Evolutionary conservation across 2,329 filamentous ascomycete genomes (phyloP), one percentile per base, ranked within the genome.

Genomic region (Monilinia aucupariae): DNA sequence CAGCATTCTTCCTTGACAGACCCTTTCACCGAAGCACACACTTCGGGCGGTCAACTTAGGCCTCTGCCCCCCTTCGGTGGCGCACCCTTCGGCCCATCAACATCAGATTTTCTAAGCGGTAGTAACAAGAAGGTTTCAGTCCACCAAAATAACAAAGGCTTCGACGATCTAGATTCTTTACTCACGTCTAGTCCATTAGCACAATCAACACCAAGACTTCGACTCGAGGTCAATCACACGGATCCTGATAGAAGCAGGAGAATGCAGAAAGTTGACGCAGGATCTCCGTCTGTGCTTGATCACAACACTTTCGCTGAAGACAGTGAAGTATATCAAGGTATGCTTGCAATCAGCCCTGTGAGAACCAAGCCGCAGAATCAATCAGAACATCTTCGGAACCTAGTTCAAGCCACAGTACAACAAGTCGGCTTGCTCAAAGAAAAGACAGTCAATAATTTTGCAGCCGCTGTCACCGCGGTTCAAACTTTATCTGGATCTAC

Each of bases 191-290:
- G 70, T 52, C 71, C 71, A 5, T 51, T 66, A 8, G 70, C 59
- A 17, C 67, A 71, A 22, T 73, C 71, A n/a, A 73, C 71, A 1
- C 71, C 70, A 53, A 64, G 67, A 45, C 64, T 69, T 37, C 67
- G 67, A 6, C 59, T 70, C 10, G 68, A 70, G 25, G 47, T 43
- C 30, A 67, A 69, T 27, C 60, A 58, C 3, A 65, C 68, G 20
- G 67, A 69, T 37, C 55, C 64, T 34, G 48, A 64, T 59, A 68
- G 65, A 9, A 68, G 47, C 22, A 66, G 61, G 15, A 62, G 50
- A 22, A 32, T 70, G 43, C 66, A 61, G 32, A 63, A 64, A 17
- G 65, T 68, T n/a, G 64, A 64, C 5, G 65, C 61, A 13, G 63
- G 65, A 13, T 60, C 61, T 4, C 68, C 61, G 3, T 71, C 69